Percentiles rank a stretch among this genome's conserved stretches.
Evolutionary conservation across 169 alveolate species (phyloP).

Genomic region (Amoebophrya sp.): DNA sequence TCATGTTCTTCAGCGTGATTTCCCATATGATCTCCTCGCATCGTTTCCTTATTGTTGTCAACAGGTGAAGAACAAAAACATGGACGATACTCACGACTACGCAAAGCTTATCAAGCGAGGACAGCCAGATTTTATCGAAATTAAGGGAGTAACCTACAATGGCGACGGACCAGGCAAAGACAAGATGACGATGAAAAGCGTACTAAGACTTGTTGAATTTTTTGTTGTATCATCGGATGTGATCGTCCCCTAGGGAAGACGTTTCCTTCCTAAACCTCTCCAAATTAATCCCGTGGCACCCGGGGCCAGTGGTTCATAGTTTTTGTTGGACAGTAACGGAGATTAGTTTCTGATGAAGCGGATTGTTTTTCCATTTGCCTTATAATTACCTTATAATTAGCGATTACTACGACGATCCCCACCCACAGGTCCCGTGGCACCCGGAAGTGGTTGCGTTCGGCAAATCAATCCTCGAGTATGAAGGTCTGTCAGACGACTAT

Average conservation of each 20-base stretch:
- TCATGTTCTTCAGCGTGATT: background rate
- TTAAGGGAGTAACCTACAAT: constrained; percentile 74
- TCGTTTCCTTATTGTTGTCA: background rate
- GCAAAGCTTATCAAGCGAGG: constrained; percentile 62
- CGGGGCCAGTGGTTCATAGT: background rate
- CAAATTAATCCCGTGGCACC: background rate
- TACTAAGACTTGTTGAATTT: constrained; percentile 69
- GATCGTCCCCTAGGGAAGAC: no score
- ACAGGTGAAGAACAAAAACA: background rate
- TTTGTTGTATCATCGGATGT: no score
- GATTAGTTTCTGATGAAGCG: background rate
- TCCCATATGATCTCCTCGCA: no score
- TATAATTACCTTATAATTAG: background rate
- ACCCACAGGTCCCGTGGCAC: background rate
- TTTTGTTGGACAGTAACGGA: background rate
- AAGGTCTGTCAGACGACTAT: constrained; percentile 44
- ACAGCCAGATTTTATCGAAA: constrained; percentile 71
- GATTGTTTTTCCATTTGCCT: background rate
- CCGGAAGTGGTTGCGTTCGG: constrained; percentile 41
- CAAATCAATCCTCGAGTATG: constrained; percentile 15
- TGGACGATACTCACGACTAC: constrained; percentile 48
- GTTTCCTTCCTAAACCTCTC: background rate
- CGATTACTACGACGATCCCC: background rate
- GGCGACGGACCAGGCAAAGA: constrained; percentile 62
- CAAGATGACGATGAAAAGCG: constrained; percentile 65